Evolutionary conservation across 2,329 filamentous ascomycete genomes (phyloP).

Genomic region (Cladosporium colombiae): DNA sequence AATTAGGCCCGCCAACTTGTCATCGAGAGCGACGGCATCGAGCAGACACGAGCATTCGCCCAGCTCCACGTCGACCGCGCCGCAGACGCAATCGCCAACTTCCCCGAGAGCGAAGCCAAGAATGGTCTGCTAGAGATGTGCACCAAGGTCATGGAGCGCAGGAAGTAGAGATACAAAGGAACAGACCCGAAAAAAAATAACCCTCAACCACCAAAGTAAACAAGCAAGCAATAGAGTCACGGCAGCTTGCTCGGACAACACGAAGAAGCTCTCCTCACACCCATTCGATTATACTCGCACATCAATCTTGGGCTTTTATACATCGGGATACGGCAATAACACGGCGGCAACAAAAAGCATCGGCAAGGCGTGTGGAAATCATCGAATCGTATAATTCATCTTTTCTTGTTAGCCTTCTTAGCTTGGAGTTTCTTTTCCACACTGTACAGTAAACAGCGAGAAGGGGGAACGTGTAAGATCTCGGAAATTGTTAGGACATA

Average conservation of each 20-base stretch:
- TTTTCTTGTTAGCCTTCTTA: neutral
- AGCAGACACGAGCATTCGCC: conserved; percentile 86
- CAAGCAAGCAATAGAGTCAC: neutral
- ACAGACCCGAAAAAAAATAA: neutral
- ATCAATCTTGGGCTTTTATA: neutral
- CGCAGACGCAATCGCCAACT: conserved; percentile 75
- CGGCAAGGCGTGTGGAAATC: neutral
- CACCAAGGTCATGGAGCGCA: conserved; percentile 81
- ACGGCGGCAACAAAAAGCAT: neutral
- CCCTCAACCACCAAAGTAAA: neutral
- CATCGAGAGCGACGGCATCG: conserved; percentile 77
- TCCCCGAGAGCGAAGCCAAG: conserved; percentile 95
- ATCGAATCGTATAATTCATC: neutral
- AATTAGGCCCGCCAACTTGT: conserved; percentile 82
- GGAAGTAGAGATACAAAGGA: conserved; percentile 60
- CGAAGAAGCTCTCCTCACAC: neutral
- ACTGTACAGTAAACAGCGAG: neutral
- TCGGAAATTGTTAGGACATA: neutral
- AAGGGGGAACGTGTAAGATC: neutral
- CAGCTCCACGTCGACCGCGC: conserved; percentile 90
- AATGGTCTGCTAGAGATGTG: conserved; percentile 91
- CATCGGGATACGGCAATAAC: neutral
- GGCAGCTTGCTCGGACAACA: neutral
- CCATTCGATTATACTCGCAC: neutral
- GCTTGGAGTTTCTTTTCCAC: neutral